Evolutionary conservation across 768 basidiomycete genomes (phyloP).

Genomic region (Udeniomyces megalosporus): DNA sequence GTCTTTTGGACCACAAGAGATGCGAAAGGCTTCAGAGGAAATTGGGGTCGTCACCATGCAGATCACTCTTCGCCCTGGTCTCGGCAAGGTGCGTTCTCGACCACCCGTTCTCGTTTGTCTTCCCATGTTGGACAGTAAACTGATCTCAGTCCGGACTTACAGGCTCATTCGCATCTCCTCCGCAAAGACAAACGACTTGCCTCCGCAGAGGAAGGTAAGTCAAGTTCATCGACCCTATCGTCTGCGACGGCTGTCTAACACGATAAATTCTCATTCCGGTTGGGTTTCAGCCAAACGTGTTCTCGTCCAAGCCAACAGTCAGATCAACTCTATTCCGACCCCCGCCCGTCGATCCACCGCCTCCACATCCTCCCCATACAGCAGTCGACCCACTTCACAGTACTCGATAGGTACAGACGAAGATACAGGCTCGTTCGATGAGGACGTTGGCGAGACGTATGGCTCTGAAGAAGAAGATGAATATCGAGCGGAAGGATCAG

Average conservation of each 20-base stretch:
- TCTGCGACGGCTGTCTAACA: not conserved
- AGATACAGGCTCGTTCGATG: not conserved
- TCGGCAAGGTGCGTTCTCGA: constrained; percentile 4
- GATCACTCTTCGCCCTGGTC: not conserved
- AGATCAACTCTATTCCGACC: not conserved
- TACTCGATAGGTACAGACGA: not conserved
- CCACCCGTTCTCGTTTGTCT: not conserved
- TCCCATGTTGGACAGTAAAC: not conserved
- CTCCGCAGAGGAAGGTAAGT: constrained; percentile 24
- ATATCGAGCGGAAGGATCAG: not conserved
- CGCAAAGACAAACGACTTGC: constrained; percentile 24
- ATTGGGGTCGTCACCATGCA: constrained; percentile 4
- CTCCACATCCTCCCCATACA: not conserved
- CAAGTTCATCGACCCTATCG: not conserved
- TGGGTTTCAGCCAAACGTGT: not conserved
- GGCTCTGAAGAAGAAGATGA: not conserved
- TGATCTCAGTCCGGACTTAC: not conserved
- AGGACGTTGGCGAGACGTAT: not conserved
- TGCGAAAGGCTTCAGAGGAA: not conserved
- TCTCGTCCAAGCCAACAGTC: not conserved
- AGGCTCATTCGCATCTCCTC: constrained; percentile 22
- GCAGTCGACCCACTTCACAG: not conserved
- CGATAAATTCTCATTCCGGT: too few species aligned
- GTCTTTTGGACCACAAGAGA: constrained; percentile 13
- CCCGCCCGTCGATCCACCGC: not conserved